A percentile compares a stretch with the other conserved stretches of the same genome.
Evolutionary conservation across 345 rosid genomes (phyloP).

Genomic region (Salix suchowensis): DNA sequence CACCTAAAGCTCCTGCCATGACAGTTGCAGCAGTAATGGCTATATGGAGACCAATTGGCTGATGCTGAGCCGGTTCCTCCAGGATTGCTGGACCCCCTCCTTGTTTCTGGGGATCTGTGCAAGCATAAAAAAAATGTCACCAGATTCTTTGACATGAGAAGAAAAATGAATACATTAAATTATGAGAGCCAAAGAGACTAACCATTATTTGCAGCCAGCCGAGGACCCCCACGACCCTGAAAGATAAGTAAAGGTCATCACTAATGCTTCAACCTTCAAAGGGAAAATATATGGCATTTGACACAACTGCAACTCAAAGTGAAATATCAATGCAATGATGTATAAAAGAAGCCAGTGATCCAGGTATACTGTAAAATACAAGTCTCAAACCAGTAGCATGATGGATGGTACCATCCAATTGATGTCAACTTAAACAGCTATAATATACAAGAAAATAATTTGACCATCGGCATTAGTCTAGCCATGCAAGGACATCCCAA

Average conservation of each 20-base stretch:
- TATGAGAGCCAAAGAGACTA: conserved; percentile 23
- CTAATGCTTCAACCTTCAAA: neutral
- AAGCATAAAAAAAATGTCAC: conserved; percentile 8
- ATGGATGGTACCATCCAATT: neutral
- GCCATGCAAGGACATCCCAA: neutral
- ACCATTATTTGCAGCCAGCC: conserved; percentile 53
- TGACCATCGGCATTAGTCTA: neutral
- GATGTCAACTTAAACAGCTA: neutral
- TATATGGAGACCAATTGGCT: conserved; percentile 79
- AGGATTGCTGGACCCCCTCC: conserved; percentile 42
- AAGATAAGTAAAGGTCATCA: conserved; percentile 20
- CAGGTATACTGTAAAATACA: neutral
- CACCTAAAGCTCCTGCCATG: conserved; percentile 79
- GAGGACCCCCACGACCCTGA: conserved; percentile 95
- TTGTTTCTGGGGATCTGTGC: conserved; percentile 57
- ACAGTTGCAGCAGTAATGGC: conserved; percentile 72
- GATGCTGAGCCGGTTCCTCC: conserved; percentile 51
- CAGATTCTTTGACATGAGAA: neutral
- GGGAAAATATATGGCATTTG: neutral
- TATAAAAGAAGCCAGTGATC: neutral
- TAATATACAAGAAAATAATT: neutral
- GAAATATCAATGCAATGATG: neutral
- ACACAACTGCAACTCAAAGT: neutral
- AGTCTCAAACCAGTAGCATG: neutral
- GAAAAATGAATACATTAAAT: neutral